Conservation (phyloP, 352 stramenopile species). For the Sclerospora graminicola region DNA sequence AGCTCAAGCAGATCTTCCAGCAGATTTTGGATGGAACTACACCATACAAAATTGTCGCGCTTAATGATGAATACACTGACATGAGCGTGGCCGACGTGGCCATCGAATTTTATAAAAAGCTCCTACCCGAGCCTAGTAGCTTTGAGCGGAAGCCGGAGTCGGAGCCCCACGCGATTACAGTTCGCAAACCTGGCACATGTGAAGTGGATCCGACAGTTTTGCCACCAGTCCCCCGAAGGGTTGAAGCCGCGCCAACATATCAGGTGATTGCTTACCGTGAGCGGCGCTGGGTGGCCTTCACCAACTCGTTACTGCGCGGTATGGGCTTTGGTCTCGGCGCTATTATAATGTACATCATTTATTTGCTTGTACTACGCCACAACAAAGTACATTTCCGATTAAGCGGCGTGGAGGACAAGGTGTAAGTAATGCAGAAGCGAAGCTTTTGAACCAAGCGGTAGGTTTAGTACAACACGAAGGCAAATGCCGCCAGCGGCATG, state of each 20-base stretch:
- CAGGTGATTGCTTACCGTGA: slow-evolving; percentile 76
- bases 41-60: slow-evolving; percentile 66
- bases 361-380: slow-evolving; percentile 55
- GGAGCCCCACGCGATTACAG: slow-evolving; percentile 33
- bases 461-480: slow-evolving; percentile 24
- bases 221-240: slow-evolving; percentile 44
- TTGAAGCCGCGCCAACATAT: slow-evolving; percentile 61
- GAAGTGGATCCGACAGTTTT: slow-evolving; percentile 68
- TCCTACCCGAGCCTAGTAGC: slow-evolving; percentile 54
- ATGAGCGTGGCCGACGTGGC: slow-evolving; percentile 65
- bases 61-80: slow-evolving; percentile 85
- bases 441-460: too few relatives aligned
- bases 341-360: slow-evolving; percentile 79
- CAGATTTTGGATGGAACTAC: slow-evolving; percentile 54
- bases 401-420: slow-evolving; percentile 60
- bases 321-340: slow-evolving; percentile 61
- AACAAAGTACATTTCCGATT: slow-evolving; percentile 26
- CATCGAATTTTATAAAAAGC: slow-evolving; percentile 57
- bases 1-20: slow-evolving; percentile 57
- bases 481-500: slow-evolving; percentile 18
- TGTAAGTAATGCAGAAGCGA: slow-evolving; percentile 23
- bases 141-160: slow-evolving; percentile 52
- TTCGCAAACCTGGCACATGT: slow-evolving; percentile 54
- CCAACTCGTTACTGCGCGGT: slow-evolving; percentile 65
- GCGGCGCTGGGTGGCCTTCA: slow-evolving; percentile 70